Evolutionary conservation across 306 rosid genomes (phyloP), one percentile per base, ranked within the genome.

Genomic region (Glycine latifolia): DNA sequence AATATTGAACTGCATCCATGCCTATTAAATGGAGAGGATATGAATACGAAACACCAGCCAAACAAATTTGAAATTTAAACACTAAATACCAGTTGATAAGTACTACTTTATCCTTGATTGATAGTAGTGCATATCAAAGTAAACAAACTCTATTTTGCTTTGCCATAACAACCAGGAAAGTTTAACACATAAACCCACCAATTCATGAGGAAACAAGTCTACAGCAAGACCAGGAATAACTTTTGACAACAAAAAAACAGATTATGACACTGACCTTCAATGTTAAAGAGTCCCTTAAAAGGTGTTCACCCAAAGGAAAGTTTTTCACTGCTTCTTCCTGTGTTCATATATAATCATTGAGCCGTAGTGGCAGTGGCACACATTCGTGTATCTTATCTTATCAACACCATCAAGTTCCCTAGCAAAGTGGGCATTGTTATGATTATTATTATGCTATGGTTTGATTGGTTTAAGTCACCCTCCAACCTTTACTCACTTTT

Each of bases 371-470:
- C 37, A 79, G 81, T 60, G 82, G 55, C 81, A 79, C 62, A 79
- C 84, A 75, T 73, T 60, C 58, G 75, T 66, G 74, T 69, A 69
- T 69, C 74, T 59, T 58, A 72, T 70, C 80, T 79, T 68, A 82
- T 70, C 82, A 61, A 52, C 75, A 79, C 59, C 43, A 67, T 69
- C 62, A 75, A 75, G 66, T 79, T 74, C 76, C 83, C 58, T 20
- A 20, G 20, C 78, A 84, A 84, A 84, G 85, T 84, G 85, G 67
- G 50, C 53, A 75, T 61, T 67, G 5, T 17, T 47, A 70, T 67
- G 44, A 39, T 39, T 44, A 16, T 16, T 4, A 8, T 67, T 43
- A 43, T 61, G 67, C 15, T 15, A 37, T 59, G 71, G 11, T 62
- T 62, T 41, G 10, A 37, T 63, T 76, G 56, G 56, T 70, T 58